Conservation (phyloP, 352 stramenopile genomes). For the Aphanomyces stellatus region DNA sequence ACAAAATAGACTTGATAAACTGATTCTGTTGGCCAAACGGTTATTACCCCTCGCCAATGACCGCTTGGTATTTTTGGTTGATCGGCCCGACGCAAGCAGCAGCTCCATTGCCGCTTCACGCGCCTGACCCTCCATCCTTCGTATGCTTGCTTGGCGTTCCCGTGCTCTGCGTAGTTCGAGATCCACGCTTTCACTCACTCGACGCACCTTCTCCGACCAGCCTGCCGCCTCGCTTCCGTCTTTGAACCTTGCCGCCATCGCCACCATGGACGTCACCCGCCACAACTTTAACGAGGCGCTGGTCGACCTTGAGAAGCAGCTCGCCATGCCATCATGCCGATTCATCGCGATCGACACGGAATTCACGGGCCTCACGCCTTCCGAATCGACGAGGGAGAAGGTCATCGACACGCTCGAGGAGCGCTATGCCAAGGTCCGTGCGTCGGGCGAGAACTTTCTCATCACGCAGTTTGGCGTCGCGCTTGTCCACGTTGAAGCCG, state of each 20-base stretch:
- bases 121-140: not conserved
- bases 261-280: slow-evolving; percentile 71
- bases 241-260: slow-evolving; percentile 2
- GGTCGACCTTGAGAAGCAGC: slow-evolving; percentile 45
- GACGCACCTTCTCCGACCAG: not conserved
- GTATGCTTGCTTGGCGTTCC: slow-evolving; percentile 1
- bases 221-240: not conserved
- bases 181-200: not conserved
- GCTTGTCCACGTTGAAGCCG: slow-evolving; percentile 47
- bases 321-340: slow-evolving; percentile 45
- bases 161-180: not conserved
- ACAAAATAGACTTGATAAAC: not conserved
- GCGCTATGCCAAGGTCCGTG: slow-evolving; percentile 65
- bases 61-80: not conserved
- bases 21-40: not conserved
- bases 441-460: slow-evolving; percentile 65
- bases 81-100: not conserved
- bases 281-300: slow-evolving; percentile 68
- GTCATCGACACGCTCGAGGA: slow-evolving; percentile 60
- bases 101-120: not conserved
- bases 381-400: slow-evolving; percentile 46
- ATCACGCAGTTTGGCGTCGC: slow-evolving; percentile 78
- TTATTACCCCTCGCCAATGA: not conserved
- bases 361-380: slow-evolving; percentile 67
- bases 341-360: slow-evolving; percentile 81